These are phyloP conservation scores for Wickerhamomyces bisporus DNA, from an alignment of 805 yeast species.

Conservation along the genomic window DNA sequence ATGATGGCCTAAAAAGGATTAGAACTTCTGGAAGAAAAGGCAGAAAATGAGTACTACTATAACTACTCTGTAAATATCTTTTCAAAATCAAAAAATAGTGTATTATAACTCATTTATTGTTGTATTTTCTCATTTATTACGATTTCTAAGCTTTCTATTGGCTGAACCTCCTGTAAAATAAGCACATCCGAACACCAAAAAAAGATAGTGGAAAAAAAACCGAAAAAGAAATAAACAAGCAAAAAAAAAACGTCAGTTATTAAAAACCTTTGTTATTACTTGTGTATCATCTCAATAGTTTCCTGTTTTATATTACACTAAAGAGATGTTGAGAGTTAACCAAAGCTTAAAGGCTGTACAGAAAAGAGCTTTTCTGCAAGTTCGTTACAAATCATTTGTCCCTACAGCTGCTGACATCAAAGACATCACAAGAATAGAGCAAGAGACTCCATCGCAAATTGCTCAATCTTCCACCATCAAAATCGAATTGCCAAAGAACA, in stretches of 20 bases:
- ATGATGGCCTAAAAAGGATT: conserved; percentile 38
- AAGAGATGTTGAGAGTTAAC: not conserved
- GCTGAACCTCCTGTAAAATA: not conserved
- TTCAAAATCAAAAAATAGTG: no score
- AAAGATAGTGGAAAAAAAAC: not conserved
- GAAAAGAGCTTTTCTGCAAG: not conserved
- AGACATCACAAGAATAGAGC: conserved; percentile 4
- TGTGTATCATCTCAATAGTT: no score
- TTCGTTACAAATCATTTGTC: conserved; percentile 1
- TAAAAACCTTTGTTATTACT: no score
- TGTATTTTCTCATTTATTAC: not conserved
- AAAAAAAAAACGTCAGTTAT: not conserved
- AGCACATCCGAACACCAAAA: not conserved
- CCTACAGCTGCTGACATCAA: conserved; percentile 1
- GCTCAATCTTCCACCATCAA: conserved; percentile 21
- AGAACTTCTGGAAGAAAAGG: conserved; percentile 4
- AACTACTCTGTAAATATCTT: no score
- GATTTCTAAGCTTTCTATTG: not conserved
- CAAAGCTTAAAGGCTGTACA: not conserved
- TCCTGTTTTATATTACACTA: no score
- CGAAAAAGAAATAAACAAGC: not conserved
- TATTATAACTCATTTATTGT: not conserved
- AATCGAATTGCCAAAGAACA: conserved; percentile 21
- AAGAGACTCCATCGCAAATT: conserved; percentile 19
- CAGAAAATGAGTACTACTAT: conserved; percentile 3